Evolutionary conservation across 2,329 filamentous ascomycete genomes (phyloP).

Genomic region (Cladosporium phlei): DNA sequence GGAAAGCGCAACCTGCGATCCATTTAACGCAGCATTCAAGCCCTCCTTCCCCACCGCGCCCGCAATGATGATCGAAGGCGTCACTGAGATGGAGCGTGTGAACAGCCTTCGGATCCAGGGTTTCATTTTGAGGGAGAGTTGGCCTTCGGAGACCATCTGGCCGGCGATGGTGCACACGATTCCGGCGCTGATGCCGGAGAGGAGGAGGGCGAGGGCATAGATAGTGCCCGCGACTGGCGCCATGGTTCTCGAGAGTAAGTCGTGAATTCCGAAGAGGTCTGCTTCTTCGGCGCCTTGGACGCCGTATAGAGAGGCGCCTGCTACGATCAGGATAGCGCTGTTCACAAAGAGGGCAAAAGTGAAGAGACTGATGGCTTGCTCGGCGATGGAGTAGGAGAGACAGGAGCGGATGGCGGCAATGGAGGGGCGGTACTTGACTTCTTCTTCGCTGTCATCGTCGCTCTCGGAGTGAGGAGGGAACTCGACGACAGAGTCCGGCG

Average conservation of each 20-base stretch:
- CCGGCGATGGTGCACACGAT: slow-evolving; percentile 87
- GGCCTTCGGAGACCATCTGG: slow-evolving; percentile 83
- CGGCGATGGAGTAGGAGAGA: slow-evolving; percentile 38
- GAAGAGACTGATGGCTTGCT: slow-evolving; percentile 37
- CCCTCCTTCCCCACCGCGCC: slow-evolving; percentile 69
- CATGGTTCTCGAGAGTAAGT: slow-evolving; percentile 63
- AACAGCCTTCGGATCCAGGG: slow-evolving; percentile 76
- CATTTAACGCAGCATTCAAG: slow-evolving; percentile 67
- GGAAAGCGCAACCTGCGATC: slow-evolving; percentile 71
- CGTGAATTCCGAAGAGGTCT: slow-evolving; percentile 79
- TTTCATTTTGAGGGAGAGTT: slow-evolving; percentile 66
- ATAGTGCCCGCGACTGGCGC: slow-evolving; percentile 72
- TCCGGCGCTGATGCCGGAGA: slow-evolving; percentile 75
- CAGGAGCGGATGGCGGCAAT: slow-evolving; percentile 36
- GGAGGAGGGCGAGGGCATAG: slow-evolving; percentile 75
- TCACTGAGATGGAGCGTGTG: slow-evolving; percentile 75
- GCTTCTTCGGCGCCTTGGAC: slow-evolving; percentile 57
- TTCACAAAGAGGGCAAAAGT: slow-evolving; percentile 42
- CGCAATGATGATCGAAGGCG: slow-evolving; percentile 77
- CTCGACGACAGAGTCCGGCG: slow-evolving; percentile 45
- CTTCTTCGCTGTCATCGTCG: slow-evolving; percentile 26
- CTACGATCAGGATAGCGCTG: slow-evolving; percentile 43
- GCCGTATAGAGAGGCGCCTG: slow-evolving; percentile 69
- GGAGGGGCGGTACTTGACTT: slow-evolving; percentile 35
- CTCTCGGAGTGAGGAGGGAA: too few relatives aligned